These are phyloP conservation scores for Zygosaccharomyces gambellarensis DNA, from an alignment of 805 yeast species.

Conservation along the genomic window DNA sequence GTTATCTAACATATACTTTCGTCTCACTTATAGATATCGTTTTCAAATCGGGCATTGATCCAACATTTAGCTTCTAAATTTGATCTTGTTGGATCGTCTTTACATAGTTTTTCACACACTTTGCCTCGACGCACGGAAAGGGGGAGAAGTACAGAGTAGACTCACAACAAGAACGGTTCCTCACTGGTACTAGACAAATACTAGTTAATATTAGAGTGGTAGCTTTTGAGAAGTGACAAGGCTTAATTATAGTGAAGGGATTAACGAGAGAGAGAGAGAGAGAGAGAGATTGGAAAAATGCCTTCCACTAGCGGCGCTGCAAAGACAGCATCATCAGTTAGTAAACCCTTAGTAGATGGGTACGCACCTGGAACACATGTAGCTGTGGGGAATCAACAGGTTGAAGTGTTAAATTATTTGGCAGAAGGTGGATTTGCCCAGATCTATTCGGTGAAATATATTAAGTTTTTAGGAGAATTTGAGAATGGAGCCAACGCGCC, in stretches of 20 bases:
- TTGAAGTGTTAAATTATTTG: slow-evolving; percentile 50
- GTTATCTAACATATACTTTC: no score
- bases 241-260: not conserved
- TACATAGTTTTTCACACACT: not conserved
- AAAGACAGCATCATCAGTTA: slow-evolving; percentile 13
- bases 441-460: slow-evolving; percentile 60
- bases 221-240: not conserved
- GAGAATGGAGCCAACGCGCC: slow-evolving; percentile 35
- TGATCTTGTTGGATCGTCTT: not conserved
- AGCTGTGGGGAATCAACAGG: slow-evolving; percentile 58
- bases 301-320: slow-evolving; percentile 17
- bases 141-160: slow-evolving; percentile 3
- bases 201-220: not conserved
- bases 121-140: slow-evolving; percentile 6
- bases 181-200: not conserved
- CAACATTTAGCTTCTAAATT: not conserved
- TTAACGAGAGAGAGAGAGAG: not conserved
- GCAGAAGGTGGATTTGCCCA: slow-evolving; percentile 82
- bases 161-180: not conserved
- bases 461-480: slow-evolving; percentile 26
- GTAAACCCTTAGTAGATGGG: slow-evolving; percentile 15
- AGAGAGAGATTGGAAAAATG: slow-evolving; percentile 10
- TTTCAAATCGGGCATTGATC: not conserved
- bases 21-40: no score
- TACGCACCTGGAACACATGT: slow-evolving; percentile 44